A percentile compares a stretch with the other conserved stretches of the same genome.
These are phyloP conservation scores for Annulohypoxylon moriforme DNA, from an alignment of 495 filamentous ascomycete genomes.

Conservation along the genomic window DNA sequence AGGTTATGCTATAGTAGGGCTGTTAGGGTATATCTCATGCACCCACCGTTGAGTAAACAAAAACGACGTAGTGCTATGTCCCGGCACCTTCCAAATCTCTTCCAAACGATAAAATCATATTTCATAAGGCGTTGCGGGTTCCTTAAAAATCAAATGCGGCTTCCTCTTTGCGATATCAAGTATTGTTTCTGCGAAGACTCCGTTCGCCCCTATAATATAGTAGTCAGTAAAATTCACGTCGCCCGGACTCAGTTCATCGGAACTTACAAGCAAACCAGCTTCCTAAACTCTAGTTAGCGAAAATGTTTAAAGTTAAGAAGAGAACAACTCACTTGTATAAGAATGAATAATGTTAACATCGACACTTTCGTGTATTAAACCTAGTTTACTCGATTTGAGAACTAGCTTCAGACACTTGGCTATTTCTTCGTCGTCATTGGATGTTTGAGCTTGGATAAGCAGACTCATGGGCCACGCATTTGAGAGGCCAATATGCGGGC, in stretches of 20 bases:
- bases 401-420: conserved; percentile 75
- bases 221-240: conserved; percentile 23
- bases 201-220: conserved; percentile 74
- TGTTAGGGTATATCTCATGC: neutral
- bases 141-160: conserved; percentile 86
- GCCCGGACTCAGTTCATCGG: neutral
- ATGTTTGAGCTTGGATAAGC: conserved; percentile 90
- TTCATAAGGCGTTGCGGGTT: conserved; percentile 61
- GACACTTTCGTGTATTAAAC: conserved; percentile 91
- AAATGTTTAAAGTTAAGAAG: neutral
- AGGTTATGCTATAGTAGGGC: conserved; percentile 17
- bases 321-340: conserved; percentile 75
- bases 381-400: conserved; percentile 74
- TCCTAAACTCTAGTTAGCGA: conserved; percentile 60
- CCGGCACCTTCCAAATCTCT: neutral
- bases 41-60: conserved; percentile 16
- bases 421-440: conserved; percentile 88
- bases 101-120: conserved; percentile 33
- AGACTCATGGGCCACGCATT: conserved; percentile 99
- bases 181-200: conserved; percentile 93
- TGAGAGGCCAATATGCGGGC: conserved; percentile 78
- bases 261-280: conserved; percentile 90
- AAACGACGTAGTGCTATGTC: neutral
- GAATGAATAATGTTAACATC: conserved; percentile 78
- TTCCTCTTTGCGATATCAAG: conserved; percentile 87